Conservation (phyloP, 164 flowering plant genomes). For the Stephania japonica region DNA sequence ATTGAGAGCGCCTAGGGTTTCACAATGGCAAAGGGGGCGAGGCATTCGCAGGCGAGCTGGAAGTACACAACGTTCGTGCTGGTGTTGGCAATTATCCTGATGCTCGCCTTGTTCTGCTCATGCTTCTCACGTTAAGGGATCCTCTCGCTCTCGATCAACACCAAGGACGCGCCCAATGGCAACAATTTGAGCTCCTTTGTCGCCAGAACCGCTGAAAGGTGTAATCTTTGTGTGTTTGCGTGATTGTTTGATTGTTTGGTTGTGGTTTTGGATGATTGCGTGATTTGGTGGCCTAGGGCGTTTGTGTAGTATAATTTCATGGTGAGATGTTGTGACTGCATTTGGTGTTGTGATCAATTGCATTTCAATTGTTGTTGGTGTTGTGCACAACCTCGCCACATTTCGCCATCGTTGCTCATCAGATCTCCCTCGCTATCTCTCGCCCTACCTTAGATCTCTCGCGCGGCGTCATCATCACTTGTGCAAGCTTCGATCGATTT, state of each 20-base stretch:
- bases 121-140: constrained; percentile 56
- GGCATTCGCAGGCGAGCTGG: constrained; percentile 34
- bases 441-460: too few relatives aligned
- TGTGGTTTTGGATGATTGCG: background rate
- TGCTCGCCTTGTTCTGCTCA: constrained; percentile 46
- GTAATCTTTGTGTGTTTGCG: background rate
- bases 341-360: too few relatives aligned
- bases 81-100: constrained; percentile 41
- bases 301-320: constrained; percentile 63
- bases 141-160: constrained; percentile 41
- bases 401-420: too few relatives aligned
- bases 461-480: too few relatives aligned
- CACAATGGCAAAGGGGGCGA: too few relatives aligned
- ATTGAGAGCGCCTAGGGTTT: too few relatives aligned
- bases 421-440: too few relatives aligned
- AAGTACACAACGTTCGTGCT: constrained; percentile 46
- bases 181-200: constrained; percentile 47
- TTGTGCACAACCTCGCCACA: too few relatives aligned
- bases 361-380: too few relatives aligned
- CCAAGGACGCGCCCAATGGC: constrained; percentile 24
- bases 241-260: background rate
- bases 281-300: too few relatives aligned
- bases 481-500: too few relatives aligned
- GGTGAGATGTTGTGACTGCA: too few relatives aligned
- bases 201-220: constrained; percentile 27